phyloP scores from a whole-genome alignment of 495 filamentous ascomycete species.

The Aspergillus cristatus region DNA sequence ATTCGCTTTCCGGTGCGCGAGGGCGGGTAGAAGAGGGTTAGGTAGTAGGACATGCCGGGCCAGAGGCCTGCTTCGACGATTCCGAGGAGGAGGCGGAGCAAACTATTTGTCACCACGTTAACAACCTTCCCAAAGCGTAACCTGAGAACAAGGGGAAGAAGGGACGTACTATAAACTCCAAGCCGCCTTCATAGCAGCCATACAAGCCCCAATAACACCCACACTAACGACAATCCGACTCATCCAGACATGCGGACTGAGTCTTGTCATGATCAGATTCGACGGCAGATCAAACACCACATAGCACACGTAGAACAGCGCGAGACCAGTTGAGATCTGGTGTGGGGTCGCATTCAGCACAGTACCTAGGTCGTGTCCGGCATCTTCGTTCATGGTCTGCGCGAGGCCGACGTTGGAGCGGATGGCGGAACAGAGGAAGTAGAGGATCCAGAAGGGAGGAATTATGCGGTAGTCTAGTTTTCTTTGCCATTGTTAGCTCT shows the following conservation, averaged over 20 bases:
- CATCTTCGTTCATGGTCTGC: slow-evolving; percentile 73
- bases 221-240: slow-evolving; percentile 83
- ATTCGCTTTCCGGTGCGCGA: slow-evolving; percentile 80
- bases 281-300: slow-evolving; percentile 84
- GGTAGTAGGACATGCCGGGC: slow-evolving; percentile 91
- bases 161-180: slow-evolving; percentile 73
- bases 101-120: slow-evolving; percentile 28
- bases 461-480: slow-evolving; percentile 82
- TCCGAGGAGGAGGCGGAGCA: slow-evolving; percentile 77
- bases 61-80: slow-evolving; percentile 89
- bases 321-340: slow-evolving; percentile 72
- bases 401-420: slow-evolving; percentile 84
- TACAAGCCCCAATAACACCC: slow-evolving; percentile 72
- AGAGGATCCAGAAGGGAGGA: slow-evolving; percentile 86
- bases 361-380: slow-evolving; percentile 58
- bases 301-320: slow-evolving; percentile 86
- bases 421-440: slow-evolving; percentile 87
- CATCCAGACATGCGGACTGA: slow-evolving; percentile 89
- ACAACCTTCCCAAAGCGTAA: neutral
- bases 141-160: neutral
- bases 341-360: slow-evolving; percentile 58
- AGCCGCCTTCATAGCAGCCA: slow-evolving; percentile 67
- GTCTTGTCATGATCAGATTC: slow-evolving; percentile 77
- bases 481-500: slow-evolving; percentile 13
- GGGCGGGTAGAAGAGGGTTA: slow-evolving; percentile 87